These are phyloP conservation scores for Pseudozyma flocculosa DNA, from an alignment of 1,284 basidiomycete genomes.

Conservation along the genomic window DNA sequence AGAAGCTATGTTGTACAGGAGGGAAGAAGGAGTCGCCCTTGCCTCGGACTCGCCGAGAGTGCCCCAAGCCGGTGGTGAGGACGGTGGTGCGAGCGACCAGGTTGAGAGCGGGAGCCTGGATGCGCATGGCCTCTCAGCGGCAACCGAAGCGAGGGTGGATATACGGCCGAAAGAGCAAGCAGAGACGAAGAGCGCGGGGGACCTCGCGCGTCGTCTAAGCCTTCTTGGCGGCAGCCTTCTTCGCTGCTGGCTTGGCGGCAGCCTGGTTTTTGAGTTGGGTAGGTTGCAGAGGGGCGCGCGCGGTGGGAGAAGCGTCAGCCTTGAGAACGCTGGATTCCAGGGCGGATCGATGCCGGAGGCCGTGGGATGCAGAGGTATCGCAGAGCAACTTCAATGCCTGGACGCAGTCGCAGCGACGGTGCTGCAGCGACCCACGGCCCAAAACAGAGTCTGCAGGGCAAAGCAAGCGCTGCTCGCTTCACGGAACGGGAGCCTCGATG, in stretches of 20 bases:
- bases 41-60: neutral
- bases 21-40: constrained; percentile 6
- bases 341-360: too few relatives aligned
- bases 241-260: constrained; percentile 54
- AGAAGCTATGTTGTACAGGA: constrained; percentile 2
- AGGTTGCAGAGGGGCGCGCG: constrained; percentile 35
- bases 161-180: constrained; percentile 34
- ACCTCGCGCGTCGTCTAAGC: constrained; percentile 18
- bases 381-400: too few relatives aligned
- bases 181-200: constrained; percentile 2
- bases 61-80: too few relatives aligned
- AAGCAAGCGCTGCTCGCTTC: neutral
- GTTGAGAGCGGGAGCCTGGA: too few relatives aligned
- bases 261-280: constrained; percentile 9
- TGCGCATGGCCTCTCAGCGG: too few relatives aligned
- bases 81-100: too few relatives aligned
- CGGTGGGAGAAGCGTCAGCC: constrained; percentile 38
- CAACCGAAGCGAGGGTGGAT: too few relatives aligned
- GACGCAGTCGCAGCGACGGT: too few relatives aligned
- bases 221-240: constrained; percentile 53
- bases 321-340: constrained; percentile 5
- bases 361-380: neutral
- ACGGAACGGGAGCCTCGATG: neutral
- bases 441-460: neutral
- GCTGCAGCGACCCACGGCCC: too few relatives aligned